phyloP scores from a whole-genome alignment of 179 eudicot genomes.

The Silene vulgaris region DNA sequence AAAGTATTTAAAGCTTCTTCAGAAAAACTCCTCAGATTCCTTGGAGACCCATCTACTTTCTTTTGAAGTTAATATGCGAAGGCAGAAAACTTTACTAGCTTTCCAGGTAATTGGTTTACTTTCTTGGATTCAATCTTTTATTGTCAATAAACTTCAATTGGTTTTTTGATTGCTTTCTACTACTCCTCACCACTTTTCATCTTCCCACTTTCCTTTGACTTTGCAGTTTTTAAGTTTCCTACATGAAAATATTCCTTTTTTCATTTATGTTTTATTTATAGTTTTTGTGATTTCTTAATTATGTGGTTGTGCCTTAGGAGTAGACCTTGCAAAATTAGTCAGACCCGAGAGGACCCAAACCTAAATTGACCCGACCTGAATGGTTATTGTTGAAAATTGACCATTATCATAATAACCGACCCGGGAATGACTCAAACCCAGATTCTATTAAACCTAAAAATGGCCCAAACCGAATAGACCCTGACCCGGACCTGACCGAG shows the following conservation, averaged over 20 bases:
- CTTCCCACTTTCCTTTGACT: not conserved
- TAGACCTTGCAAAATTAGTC: too few relatives aligned
- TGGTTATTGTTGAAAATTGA: too few relatives aligned
- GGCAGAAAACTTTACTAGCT: slow-evolving; percentile 72
- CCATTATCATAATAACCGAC: too few relatives aligned
- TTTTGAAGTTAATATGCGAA: slow-evolving; percentile 89
- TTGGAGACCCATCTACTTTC: slow-evolving; percentile 82
- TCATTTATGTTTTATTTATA: too few relatives aligned
- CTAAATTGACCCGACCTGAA: too few relatives aligned
- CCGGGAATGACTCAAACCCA: too few relatives aligned
- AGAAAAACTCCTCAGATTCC: slow-evolving; percentile 77
- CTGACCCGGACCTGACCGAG: too few relatives aligned
- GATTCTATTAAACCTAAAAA: too few relatives aligned
- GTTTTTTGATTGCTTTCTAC: not conserved
- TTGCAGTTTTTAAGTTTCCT: too few relatives aligned
- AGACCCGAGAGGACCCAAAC: too few relatives aligned
- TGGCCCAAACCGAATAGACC: too few relatives aligned
- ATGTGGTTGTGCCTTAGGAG: not conserved
- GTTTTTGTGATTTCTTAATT: not conserved
- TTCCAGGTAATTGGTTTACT: slow-evolving; percentile 56
- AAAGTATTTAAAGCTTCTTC: slow-evolving; percentile 84
- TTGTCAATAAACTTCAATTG: not conserved
- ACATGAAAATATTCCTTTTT: not conserved
- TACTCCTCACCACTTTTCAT: not conserved
- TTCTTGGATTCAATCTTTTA: not conserved